Conservation (phyloP, 495 filamentous ascomycete species). For the Hapsidospora chrysogenum region DNA sequence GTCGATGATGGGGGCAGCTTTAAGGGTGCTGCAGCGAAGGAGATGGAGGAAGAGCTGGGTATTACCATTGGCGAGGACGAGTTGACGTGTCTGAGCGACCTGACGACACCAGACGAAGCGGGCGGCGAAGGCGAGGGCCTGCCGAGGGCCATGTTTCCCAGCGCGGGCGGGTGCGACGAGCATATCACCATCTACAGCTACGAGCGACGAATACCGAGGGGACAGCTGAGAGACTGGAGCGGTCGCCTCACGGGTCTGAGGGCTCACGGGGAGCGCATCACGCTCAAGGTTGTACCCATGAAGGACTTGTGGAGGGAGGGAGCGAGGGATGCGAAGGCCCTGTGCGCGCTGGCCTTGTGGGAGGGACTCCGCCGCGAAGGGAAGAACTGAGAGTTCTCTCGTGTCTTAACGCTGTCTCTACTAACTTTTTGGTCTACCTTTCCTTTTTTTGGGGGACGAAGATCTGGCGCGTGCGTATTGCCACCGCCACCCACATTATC, state of each 20-base stretch:
- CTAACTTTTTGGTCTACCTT: too few relatives aligned
- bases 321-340: slow-evolving; percentile 59
- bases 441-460: too few relatives aligned
- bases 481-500: too few relatives aligned
- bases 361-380: slow-evolving; percentile 50
- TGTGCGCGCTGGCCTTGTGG: slow-evolving; percentile 65
- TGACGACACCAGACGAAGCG: slow-evolving; percentile 31
- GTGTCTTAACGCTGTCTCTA: too few relatives aligned
- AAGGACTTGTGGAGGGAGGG: slow-evolving; percentile 64
- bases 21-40: slow-evolving; percentile 58
- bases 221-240: slow-evolving; percentile 47
- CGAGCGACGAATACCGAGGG: slow-evolving; percentile 47
- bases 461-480: too few relatives aligned
- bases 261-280: slow-evolving; percentile 71
- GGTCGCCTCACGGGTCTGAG: slow-evolving; percentile 66
- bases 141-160: slow-evolving; percentile 54
- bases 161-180: slow-evolving; percentile 71
- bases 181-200: slow-evolving; percentile 64
- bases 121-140: slow-evolving; percentile 26
- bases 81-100: slow-evolving; percentile 39
- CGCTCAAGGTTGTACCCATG: slow-evolving; percentile 50
- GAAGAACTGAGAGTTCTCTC: slow-evolving; percentile 11
- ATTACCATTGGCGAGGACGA: slow-evolving; percentile 28
- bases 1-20: slow-evolving; percentile 65
- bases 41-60: slow-evolving; percentile 72